Percentiles rank a stretch among this genome's conserved stretches.
These are phyloP conservation scores for Phytophthora brassicae DNA, from an alignment of 352 stramenopile species.

Conservation along the genomic window DNA sequence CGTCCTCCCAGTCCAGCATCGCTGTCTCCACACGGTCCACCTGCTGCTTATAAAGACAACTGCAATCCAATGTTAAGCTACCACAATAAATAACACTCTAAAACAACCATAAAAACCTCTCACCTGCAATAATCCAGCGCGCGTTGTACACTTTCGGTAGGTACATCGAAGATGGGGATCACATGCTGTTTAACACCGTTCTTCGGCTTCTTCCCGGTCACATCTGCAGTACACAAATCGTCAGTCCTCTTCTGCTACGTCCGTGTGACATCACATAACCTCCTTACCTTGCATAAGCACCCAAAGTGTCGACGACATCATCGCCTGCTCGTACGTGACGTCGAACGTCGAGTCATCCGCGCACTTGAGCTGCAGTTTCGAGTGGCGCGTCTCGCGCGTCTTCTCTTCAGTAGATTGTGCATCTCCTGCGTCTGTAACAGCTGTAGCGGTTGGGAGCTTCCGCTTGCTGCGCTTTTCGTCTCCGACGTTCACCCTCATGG, in stretches of 20 bases:
- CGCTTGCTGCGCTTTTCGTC: slow-evolving; percentile 37
- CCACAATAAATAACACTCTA: neutral
- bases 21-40: slow-evolving; percentile 59
- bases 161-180: slow-evolving; percentile 77
- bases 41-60: slow-evolving; percentile 78
- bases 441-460: slow-evolving; percentile 20
- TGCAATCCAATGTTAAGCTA: slow-evolving; percentile 22
- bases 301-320: slow-evolving; percentile 87
- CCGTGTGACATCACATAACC: neutral
- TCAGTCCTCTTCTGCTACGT: neutral
- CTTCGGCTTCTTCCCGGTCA: slow-evolving; percentile 53
- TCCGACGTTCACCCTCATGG: slow-evolving; percentile 33
- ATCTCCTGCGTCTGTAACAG: slow-evolving; percentile 16
- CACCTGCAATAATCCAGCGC: slow-evolving; percentile 77
- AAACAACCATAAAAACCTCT: neutral
- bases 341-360: slow-evolving; percentile 66
- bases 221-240: slow-evolving; percentile 37
- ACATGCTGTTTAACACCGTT: slow-evolving; percentile 61
- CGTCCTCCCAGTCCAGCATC: slow-evolving; percentile 66
- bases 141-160: slow-evolving; percentile 67
- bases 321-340: slow-evolving; percentile 81
- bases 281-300: slow-evolving; percentile 65
- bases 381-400: slow-evolving; percentile 24
- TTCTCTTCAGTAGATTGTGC: slow-evolving; percentile 3
- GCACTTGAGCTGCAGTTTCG: slow-evolving; percentile 78